Percentiles rank a stretch among this genome's conserved stretches.
Evolutionary conservation across 768 basidiomycete species (phyloP).

Genomic region (Daedalea quercina): DNA sequence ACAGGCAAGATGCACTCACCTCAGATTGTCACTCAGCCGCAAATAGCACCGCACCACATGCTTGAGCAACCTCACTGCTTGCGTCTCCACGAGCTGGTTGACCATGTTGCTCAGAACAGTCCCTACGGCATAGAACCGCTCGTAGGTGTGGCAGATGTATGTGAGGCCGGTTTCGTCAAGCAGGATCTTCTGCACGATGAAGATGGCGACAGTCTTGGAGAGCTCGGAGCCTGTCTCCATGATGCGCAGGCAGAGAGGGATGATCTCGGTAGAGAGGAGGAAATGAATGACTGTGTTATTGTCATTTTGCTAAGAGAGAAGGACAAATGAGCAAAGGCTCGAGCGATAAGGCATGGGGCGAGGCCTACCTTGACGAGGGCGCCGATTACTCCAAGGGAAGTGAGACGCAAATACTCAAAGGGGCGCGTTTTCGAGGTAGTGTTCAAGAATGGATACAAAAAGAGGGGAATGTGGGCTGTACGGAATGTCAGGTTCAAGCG

Average conservation of each 20-base stretch:
- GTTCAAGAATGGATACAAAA: conserved; percentile 96
- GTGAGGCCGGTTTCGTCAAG: conserved; percentile 96
- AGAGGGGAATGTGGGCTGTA: conserved; percentile 89
- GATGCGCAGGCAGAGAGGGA: conserved; percentile 96
- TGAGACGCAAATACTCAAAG: conserved; percentile 98
- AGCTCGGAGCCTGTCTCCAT: conserved; percentile 99
- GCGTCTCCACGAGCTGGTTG: conserved; percentile 93
- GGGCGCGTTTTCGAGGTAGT: conserved; percentile 99
- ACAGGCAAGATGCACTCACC: conserved; percentile 41
- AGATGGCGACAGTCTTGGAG: conserved; percentile 98
- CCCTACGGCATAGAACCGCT: conserved; percentile 97
- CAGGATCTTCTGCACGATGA: conserved; percentile 97
- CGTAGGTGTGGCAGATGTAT: conserved; percentile 99
- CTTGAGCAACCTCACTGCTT: conserved; percentile 92
- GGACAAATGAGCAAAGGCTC: neutral
- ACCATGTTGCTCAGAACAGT: conserved; percentile 99
- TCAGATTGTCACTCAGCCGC: conserved; percentile 89
- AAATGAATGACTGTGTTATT: conserved; percentile 99
- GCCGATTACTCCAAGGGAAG: conserved; percentile 98
- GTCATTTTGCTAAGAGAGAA: conserved; percentile 86
- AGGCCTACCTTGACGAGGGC: conserved; percentile 90
- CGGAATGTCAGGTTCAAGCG: neutral
- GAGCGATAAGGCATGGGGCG: neutral
- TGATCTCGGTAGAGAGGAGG: conserved; percentile 97
- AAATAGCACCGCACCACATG: conserved; percentile 98